A percentile compares a stretch with the other conserved stretches of the same genome.
Conservation (phyloP, 2,329 filamentous ascomycete species). For the Reticulascus tulasneorum region DNA sequence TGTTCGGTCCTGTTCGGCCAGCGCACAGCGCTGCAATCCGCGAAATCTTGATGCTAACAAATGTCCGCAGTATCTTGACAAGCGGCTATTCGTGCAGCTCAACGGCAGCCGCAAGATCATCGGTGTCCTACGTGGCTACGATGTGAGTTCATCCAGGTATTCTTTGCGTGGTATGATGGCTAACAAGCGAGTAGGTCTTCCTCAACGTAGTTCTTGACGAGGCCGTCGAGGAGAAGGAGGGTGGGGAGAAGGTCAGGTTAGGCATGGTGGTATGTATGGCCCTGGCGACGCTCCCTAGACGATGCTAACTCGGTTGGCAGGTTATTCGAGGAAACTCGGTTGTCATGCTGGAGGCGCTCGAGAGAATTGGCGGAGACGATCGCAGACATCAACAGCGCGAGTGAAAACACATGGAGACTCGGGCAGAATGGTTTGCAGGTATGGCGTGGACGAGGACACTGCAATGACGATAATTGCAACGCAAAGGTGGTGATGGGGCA, state of each 20-base stretch:
- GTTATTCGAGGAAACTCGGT: conserved; percentile 97
- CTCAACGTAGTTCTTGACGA: conserved; percentile 98
- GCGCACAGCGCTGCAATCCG: not conserved
- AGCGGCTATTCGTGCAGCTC: conserved; percentile 94
- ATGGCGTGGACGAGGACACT: too few species aligned
- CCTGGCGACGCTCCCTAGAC: not conserved
- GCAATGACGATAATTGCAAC: too few species aligned
- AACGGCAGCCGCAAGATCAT: conserved; percentile 98
- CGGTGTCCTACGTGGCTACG: conserved; percentile 89
- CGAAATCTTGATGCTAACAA: conserved; percentile 1
- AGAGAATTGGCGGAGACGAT: conserved; percentile 63
- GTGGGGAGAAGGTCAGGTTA: conserved; percentile 82
- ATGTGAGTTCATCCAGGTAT: conserved; percentile 57
- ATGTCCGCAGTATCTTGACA: conserved; percentile 86
- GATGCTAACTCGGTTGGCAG: conserved; percentile 38
- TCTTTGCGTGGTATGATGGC: conserved; percentile 1
- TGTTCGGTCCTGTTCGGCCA: conserved; percentile 8
- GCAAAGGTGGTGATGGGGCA: conserved; percentile 8
- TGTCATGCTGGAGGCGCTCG: conserved; percentile 88
- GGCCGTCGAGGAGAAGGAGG: conserved; percentile 88
- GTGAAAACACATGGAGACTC: not conserved
- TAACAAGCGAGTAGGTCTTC: conserved; percentile 69
- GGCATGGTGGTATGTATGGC: conserved; percentile 77
- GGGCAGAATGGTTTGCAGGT: conserved; percentile 3
- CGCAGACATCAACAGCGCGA: conserved; percentile 33